Percentiles rank a stretch among this genome's conserved stretches.
These are phyloP conservation scores for Mesembryanthemum crystallinum DNA, from an alignment of 148 eudicot species.

Conservation along the genomic window DNA sequence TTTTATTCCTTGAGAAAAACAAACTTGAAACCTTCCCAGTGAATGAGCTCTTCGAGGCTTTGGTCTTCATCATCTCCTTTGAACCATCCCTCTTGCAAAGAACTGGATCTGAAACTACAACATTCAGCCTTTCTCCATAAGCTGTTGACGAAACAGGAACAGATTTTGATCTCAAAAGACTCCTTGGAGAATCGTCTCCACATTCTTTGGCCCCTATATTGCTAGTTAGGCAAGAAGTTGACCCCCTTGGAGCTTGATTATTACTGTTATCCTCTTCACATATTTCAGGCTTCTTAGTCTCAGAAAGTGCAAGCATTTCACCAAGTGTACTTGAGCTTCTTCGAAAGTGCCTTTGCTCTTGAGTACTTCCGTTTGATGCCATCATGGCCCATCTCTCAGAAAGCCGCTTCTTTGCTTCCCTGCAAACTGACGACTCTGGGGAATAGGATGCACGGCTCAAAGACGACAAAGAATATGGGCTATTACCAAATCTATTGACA, in stretches of 20 bases:
- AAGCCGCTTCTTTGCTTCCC: conserved; percentile 95
- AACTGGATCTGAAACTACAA: conserved; percentile 37
- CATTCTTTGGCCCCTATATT: conserved; percentile 35
- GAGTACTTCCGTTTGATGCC: conserved; percentile 57
- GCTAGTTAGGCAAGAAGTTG: conserved; percentile 48
- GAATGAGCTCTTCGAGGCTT: conserved; percentile 56
- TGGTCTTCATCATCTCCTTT: conserved; percentile 44
- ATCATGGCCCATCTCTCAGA: conserved; percentile 98
- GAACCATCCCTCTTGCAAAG: conserved; percentile 31
- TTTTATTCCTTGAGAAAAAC: conserved; percentile 74
- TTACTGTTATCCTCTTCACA: conserved; percentile 31
- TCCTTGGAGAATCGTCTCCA: conserved; percentile 43
- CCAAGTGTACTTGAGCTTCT: conserved; percentile 87
- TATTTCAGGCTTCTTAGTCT: conserved; percentile 45
- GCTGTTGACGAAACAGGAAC: conserved; percentile 61
- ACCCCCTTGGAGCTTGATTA: conserved; percentile 43
- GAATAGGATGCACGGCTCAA: conserved; percentile 77
- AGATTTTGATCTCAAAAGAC: conserved; percentile 84
- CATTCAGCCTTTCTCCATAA: conserved; percentile 35
- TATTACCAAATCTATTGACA: conserved; percentile 46
- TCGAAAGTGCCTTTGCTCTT: conserved; percentile 54
- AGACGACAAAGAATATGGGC: conserved; percentile 65
- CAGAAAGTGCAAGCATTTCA: conserved; percentile 98
- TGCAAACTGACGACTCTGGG: conserved; percentile 86
- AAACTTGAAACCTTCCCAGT: conserved; percentile 80